Percentiles rank a stretch among this genome's conserved stretches.
phyloP scores from a whole-genome alignment of 148 eudicot species.

The Diospyros kaki region DNA sequence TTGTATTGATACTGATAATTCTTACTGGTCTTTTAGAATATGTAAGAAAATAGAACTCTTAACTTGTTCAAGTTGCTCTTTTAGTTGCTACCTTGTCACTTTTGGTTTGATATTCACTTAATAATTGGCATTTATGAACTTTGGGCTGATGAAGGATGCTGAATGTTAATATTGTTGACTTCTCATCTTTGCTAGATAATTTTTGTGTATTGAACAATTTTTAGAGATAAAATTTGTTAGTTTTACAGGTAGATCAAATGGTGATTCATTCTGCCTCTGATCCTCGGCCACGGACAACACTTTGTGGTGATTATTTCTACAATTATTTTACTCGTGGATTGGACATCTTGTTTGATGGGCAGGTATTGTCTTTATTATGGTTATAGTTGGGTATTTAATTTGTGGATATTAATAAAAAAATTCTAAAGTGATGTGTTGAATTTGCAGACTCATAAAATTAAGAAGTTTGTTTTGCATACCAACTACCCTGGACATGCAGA shows the following conservation, averaged over 20 bases:
- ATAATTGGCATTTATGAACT: not conserved
- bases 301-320: constrained; percentile 95
- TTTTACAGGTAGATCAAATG: constrained; percentile 94
- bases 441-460: constrained; percentile 86
- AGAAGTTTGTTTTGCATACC: constrained; percentile 92
- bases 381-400: no score
- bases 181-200: not conserved
- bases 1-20: not conserved
- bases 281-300: constrained; percentile 79
- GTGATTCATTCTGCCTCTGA: constrained; percentile 94
- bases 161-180: not conserved
- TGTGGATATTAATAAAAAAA: not conserved
- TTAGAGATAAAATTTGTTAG: not conserved
- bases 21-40: not conserved
- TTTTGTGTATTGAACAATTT: not conserved
- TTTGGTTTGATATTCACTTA: constrained; percentile 1
- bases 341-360: constrained; percentile 97
- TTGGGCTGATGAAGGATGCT: not conserved
- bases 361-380: constrained; percentile 37
- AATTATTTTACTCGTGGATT: constrained; percentile 92
- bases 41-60: not conserved
- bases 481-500: constrained; percentile 97
- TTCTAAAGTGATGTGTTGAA: constrained; percentile 16
- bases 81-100: not conserved
- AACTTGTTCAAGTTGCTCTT: not conserved